Percentiles rank a stretch among this genome's conserved stretches.
Conservation (phyloP, 805 yeast species). For the Candida caryicola region DNA sequence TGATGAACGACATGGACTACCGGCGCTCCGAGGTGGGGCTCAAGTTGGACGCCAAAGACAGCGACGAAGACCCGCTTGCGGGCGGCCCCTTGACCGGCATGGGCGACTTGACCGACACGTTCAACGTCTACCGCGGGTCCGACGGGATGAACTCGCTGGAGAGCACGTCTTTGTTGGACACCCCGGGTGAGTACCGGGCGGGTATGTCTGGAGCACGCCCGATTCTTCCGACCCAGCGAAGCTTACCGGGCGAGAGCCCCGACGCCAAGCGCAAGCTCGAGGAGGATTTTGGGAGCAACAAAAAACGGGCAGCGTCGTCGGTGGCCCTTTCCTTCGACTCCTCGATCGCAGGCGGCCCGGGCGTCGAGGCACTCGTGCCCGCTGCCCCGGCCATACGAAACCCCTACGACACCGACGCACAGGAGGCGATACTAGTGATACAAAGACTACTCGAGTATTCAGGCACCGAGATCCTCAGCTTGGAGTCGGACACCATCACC, state of each 20-base stretch:
- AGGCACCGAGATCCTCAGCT: neutral
- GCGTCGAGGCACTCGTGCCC: neutral
- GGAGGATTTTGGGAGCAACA: neutral
- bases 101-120: neutral
- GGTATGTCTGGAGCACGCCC: no score
- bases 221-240: neutral
- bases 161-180: no score
- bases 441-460: neutral
- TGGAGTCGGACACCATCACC: neutral
- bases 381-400: neutral
- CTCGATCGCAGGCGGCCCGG: no score
- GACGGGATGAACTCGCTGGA: neutral
- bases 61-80: neutral
- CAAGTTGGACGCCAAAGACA: neutral
- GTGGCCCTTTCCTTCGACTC: neutral
- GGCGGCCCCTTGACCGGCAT: neutral
- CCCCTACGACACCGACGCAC: neutral
- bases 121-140: neutral
- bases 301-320: neutral
- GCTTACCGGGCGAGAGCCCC: neutral
- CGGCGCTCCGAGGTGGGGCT: neutral
- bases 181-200: no score
- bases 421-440: neutral
- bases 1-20: neutral
- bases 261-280: neutral